Evolutionary conservation across 805 yeast genomes (phyloP), one percentile per base, ranked within the genome.

Genomic region (Lipomyces spencermartinsiae): DNA sequence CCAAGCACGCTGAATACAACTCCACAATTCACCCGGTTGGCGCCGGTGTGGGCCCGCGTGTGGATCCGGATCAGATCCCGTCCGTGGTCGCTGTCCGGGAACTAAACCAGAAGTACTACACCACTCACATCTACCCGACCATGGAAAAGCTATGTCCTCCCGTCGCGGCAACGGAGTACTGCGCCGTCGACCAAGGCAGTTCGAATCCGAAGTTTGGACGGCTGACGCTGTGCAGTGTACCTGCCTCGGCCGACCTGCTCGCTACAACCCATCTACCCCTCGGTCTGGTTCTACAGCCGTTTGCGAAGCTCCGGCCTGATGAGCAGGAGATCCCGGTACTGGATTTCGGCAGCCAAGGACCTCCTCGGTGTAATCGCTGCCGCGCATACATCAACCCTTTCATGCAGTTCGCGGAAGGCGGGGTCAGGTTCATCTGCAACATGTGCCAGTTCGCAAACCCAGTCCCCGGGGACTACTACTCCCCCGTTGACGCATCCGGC

Each of bases 351-450:
- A 75, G 75, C 6, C 76, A 81, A 54, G 92, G 92, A 0, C 97
- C 97, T 0, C 89, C 96, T 43, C 85, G 99, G 73, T 95, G 99
- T 79, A 85, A 87, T 72, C 88, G 98, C 70, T 95, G 99, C 80
- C 86, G 97, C 65, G 86, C 97, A 0, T 95, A 93, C 78, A 83
- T 93, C 70, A 95, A 94, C 76, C 96, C 98, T 2, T 85, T 88
- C 22, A 89, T 91, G 87, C 88, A 85, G 69, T 88, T 86, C 72
- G 80, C 83, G 63, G 83, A 86, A 5, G 84, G 83, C 64, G 88
- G 88, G 34, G 85, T 87, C 56, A 81, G 80, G 66, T 90, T 92
- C 78, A 82, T 86, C 12, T 95, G 99, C 82, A 94, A 94, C 78
- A 85, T 95, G 75, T 95, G 99, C 80, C 87, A 87, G 69, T 90